Base-by-base conservation (phyloP, 108 stramenopile species). In the Conticribra weissflogii region DNA sequence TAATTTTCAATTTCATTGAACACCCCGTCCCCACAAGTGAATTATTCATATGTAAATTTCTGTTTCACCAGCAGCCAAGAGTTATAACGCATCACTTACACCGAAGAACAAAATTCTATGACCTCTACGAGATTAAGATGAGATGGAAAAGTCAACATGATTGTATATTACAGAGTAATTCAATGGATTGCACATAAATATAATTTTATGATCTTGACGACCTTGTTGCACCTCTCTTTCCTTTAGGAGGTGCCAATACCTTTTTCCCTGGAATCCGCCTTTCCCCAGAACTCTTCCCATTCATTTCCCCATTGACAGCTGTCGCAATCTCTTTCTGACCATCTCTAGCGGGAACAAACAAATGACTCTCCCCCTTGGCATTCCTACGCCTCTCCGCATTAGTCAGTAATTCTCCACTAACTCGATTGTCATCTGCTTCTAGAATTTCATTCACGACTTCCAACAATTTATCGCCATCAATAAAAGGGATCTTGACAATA, bases 401-500 rank as follows among this genome's bases (percentile, higher is more conserved):
- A 24, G 87, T 65, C 36, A 95, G 53, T 31, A 91, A 45, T 49
- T 84, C 72, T 9, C 65, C 72, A 17, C 21, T 34, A 31, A 67
- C 34, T 7, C 56, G 55, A 29, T 77, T 63, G 3, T 86, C 61
- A 30, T 89, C 91, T 12, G 83, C 71, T 27, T 86, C 82, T 17
- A 94, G 45, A 52, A 96, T 72, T 27, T 54, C 56, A 27, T 87
- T 71, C 14, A 98, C 89, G 49, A 88, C 89, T 22, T 85, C 80
- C 24, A 96, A 75, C 34, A 99, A 62, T 24, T 84, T 53, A 33
- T 82, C 85, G 54, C 89, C 90, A 31, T 96, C 96, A 64, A 99
- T 97, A 74, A 99, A 99, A 45, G 98, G 98, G 54, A 99, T 93
- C 54, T 97, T 77, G 50, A 96, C 96, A 68, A 99, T 93, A 27